Base-by-base conservation (phyloP, 2,329 filamentous ascomycete species). In the Cercospora sesami region DNA sequence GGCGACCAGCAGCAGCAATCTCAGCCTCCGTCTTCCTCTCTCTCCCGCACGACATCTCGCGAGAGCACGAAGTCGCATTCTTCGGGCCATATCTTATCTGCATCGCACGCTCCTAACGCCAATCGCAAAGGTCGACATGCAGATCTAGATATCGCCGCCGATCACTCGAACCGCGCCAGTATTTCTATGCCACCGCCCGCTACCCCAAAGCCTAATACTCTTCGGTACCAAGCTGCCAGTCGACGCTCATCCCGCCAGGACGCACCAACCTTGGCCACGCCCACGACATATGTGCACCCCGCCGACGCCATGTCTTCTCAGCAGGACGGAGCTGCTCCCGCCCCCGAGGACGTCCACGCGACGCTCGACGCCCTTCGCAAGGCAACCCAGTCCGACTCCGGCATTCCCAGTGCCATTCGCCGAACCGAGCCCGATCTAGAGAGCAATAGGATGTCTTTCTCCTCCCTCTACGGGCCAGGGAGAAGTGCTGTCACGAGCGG, bases 381-480 rank as follows among this genome's bases (percentile, higher is more conserved):
- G 7, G 65, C 60, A 53, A 65, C 60, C 18, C 63, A 67, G 16
- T 66, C 68, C 21, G 71, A 70, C 59, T 67, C 71, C 10, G 67
- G 67, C 58, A 65, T 72, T n/a, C 65, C 68, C 53, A 68, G 65
- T 33, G 65, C 64, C n/a, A 63, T 67, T 26, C 70, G 73, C 58
- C 71, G 75, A 66, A 66, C 72, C 7, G 77, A 78, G 58, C 73
- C 73, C 23, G 76, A 77, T 45, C 60, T 74, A 33, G 81, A 89
- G 45, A 83, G 83, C 55, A 90, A 91, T 74, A 87, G 91, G 61
- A 83, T 91, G 76, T 93, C 91, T 26, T 86, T 90, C 68, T 91
- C 90, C 7, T 94, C 91, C 0, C 81, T 92, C 61, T 90, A 91
- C 75, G 92, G 90, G 33, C 80, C 91, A 26, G 86, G 87, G 55